phyloP scores from a whole-genome alignment of 2,329 filamentous ascomycete species.

The Penicillium sp. region DNA sequence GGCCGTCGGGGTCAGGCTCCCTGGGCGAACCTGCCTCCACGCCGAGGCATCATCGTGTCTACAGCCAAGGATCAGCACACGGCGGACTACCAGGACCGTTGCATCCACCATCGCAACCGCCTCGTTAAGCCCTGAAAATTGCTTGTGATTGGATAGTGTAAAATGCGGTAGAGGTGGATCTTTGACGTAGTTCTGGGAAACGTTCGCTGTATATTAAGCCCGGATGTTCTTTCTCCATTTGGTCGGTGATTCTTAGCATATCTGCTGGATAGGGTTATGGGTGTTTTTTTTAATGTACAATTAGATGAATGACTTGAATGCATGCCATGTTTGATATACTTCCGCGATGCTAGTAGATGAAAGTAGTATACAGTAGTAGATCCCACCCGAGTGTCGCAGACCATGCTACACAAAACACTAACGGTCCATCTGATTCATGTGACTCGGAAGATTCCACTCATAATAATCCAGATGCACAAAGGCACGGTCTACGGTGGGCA shows the following conservation, averaged over 20 bases:
- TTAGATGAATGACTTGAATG: constrained; percentile 24
- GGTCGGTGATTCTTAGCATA: constrained; percentile 3
- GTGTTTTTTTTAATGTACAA: constrained; percentile 14
- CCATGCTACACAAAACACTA: background rate
- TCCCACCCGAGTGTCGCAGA: background rate
- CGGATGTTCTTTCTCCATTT: background rate
- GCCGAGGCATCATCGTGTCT: constrained; percentile 35
- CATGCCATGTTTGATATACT: constrained; percentile 7
- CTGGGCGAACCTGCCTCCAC: constrained; percentile 23
- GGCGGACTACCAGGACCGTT: constrained; percentile 27
- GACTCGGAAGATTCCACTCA: constrained; percentile 42
- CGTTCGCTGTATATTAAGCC: background rate
- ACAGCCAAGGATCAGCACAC: constrained; percentile 35
- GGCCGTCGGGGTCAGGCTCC: constrained; percentile 24
- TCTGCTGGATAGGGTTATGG: constrained; percentile 6
- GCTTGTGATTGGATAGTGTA: background rate
- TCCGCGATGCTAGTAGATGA: background rate
- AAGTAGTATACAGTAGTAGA: background rate
- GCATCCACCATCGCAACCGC: constrained; percentile 26
- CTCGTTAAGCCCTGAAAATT: constrained; percentile 16
- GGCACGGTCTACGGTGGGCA: constrained; percentile 41
- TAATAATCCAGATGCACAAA: constrained; percentile 51
- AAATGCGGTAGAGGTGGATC: background rate
- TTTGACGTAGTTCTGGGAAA: no score
- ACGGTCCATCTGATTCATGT: constrained; percentile 34